Percentiles rank a stretch among this genome's conserved stretches.
These are phyloP conservation scores for Zygosaccharomyces gambellarensis DNA, from an alignment of 805 yeast species.

Conservation along the genomic window DNA sequence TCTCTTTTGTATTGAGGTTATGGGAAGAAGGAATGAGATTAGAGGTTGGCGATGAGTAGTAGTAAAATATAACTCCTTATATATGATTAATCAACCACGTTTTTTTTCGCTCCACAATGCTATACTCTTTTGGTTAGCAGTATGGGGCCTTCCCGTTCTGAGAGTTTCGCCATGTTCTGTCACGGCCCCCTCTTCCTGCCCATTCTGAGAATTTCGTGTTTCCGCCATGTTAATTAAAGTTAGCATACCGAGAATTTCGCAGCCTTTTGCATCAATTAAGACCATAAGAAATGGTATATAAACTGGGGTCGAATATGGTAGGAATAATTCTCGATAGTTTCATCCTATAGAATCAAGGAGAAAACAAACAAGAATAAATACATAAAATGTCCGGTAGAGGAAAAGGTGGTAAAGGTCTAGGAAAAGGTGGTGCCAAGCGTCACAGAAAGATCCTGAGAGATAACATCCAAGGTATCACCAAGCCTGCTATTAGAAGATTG, in stretches of 20 bases:
- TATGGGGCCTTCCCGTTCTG: not conserved
- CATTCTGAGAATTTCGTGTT: constrained; percentile 24
- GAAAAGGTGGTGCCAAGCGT: constrained; percentile 99
- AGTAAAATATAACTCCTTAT: not conserved
- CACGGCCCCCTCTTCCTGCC: not conserved
- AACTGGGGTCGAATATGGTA: not conserved
- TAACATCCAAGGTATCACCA: constrained; percentile 99
- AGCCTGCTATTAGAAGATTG: constrained; percentile 99
- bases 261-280: not conserved
- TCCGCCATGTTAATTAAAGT: constrained; percentile 5
- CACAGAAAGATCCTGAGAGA: constrained; percentile 99
- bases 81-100: not conserved
- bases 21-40: not conserved
- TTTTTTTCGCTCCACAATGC: not conserved
- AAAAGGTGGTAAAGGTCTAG: constrained; percentile 99
- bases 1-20: not conserved
- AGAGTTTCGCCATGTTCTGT: not conserved
- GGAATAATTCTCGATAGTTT: not conserved
- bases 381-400: constrained; percentile 95
- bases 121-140: not conserved
- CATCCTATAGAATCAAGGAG: not conserved
- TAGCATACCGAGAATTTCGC: constrained; percentile 18
- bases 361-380: constrained; percentile 12
- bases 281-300: not conserved
- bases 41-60: not conserved